Evolutionary conservation across 2,329 filamentous ascomycete species (phyloP).

Genomic region (Colletotrichum eleusines): DNA sequence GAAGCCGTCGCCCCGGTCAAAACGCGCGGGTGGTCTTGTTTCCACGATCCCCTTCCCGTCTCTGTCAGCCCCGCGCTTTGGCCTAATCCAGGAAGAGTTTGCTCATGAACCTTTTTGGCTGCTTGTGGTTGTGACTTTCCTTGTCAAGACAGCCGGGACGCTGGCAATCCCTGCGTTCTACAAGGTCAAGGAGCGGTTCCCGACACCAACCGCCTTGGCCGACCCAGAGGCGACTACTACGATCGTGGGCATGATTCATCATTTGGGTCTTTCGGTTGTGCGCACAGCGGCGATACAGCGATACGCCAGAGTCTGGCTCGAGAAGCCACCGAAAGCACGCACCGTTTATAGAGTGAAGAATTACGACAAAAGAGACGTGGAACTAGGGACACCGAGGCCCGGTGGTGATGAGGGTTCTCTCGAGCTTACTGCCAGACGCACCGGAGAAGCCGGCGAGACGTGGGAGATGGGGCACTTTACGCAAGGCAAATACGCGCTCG

Average conservation of each 20-base stretch:
- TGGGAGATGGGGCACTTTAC: slow-evolving; percentile 92
- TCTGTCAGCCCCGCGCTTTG: slow-evolving; percentile 73
- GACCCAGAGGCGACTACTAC: slow-evolving; percentile 61
- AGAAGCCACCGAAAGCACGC: slow-evolving; percentile 69
- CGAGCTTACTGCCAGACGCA: slow-evolving; percentile 24
- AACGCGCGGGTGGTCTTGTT: slow-evolving; percentile 58
- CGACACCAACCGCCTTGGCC: slow-evolving; percentile 73
- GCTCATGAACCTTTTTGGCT: slow-evolving; percentile 82
- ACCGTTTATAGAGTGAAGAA: slow-evolving; percentile 66
- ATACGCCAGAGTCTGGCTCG: slow-evolving; percentile 77
- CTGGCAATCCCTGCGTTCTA: slow-evolving; percentile 83
- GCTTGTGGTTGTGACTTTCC: slow-evolving; percentile 84
- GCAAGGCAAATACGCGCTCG: slow-evolving; percentile 83
- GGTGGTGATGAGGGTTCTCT: slow-evolving; percentile 13
- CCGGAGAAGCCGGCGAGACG: slow-evolving; percentile 53
- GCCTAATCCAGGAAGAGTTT: slow-evolving; percentile 86
- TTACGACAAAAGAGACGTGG: slow-evolving; percentile 57
- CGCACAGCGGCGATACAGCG: slow-evolving; percentile 76
- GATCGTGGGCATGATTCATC: slow-evolving; percentile 72
- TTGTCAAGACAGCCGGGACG: slow-evolving; percentile 82
- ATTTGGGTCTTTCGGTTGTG: slow-evolving; percentile 77
- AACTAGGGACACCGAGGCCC: neutral
- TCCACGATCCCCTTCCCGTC: slow-evolving; percentile 75
- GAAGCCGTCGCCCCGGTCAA: slow-evolving; percentile 44
- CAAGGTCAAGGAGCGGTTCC: slow-evolving; percentile 74